Base-by-base conservation (phyloP, 164 flowering plant genomes). In the Euptelea pleiosperma region DNA sequence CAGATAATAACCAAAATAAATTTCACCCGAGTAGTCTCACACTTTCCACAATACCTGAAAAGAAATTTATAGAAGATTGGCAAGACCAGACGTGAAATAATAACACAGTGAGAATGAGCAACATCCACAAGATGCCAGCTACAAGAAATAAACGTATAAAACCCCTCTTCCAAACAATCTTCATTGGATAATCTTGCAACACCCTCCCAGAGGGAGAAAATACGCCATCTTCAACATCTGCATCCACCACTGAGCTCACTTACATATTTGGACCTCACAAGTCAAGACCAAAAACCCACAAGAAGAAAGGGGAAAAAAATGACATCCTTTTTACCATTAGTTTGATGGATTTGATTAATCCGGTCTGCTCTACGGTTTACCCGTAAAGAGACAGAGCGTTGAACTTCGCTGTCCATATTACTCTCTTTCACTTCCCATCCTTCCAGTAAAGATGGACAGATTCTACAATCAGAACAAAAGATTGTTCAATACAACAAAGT, bases 81-180 rank as follows among this genome's bases (percentile, higher is more conserved):
- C 97, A 93, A 43, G 95, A 80, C 97, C 96, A 93, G 11, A 86
- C 69, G 65, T 93, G 97, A 71, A 90, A 82, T 41, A 84, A 53
- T 36, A 85, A 69, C 25, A 71, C 99, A 48, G 68, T 60, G 43
- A 93, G 84, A 73, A 93, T 88, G 39, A 93, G 79, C 4, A 86
- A 45, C 90, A 86, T 84, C 99, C 97, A 93, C 41, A 86, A 42
- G 45, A 88, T 81, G 55, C 92, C 97, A 1, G 73, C 85, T 0
- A 87, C 91, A 52, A 86, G 77, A 73, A 93, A 56, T 76, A 93
- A 67, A 6, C 92, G 76, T 58, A 90, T 60, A 65, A 87, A 86
- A 30, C 97, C 96, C 64, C 58, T 81, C 74, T 79, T 88, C 89
- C 90, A 93, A 22, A 83, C 45, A 10, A 80, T 64, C 77, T 70